Evolutionary conservation across 176 grass and related monocot species (phyloP), one percentile per base, ranked within the genome.

Genomic region (Carex pumila): DNA sequence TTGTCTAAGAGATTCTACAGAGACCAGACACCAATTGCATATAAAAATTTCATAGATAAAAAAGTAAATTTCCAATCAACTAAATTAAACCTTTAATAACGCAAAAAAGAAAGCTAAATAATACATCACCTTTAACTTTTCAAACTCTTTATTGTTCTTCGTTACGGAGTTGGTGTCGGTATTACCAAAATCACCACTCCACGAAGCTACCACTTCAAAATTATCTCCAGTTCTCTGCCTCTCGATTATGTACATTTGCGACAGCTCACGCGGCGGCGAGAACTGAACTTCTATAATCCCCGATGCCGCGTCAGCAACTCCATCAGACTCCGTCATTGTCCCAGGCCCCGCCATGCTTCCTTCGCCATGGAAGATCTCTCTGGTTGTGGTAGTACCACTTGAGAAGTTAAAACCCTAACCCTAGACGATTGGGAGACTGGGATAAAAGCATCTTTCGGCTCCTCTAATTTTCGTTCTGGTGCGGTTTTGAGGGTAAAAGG

Each of bases 111-210:
- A 58, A 45, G 55, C 55, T 58, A 1, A 59, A 59, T 1, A 15
- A 54, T 19, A 12, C 15, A 87, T 88, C 69, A 94, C 95, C 92
- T 88, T 94, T 70, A 94, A 90, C 81, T 74, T 91, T 67, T 91
- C 88, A 0, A 91, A 21, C 62, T 92, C 89, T 88, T 79, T 94
- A 29, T 86, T 68, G 22, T 57, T 73, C 54, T 39, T 86, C 41
- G 39, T 82, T 10, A 5, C 19, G 11, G 37, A 39, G 6, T 82
- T n/a, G n/a, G n/a, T n/a, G n/a, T n/a, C 61, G 14, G 36, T 18
- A 50, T 66, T 82, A 65, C 80, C 41, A 53, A 52, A 22, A 50
- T 34, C 76, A 60, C 14, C 79, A 68, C 19, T 71, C 62, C 71
- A 65, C 59, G 88, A 61, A 3, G 56, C 80, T 21, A 73, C 19